Conservation (phyloP, 2,329 filamentous ascomycete species). For the Dactylellina leptospora region DNA sequence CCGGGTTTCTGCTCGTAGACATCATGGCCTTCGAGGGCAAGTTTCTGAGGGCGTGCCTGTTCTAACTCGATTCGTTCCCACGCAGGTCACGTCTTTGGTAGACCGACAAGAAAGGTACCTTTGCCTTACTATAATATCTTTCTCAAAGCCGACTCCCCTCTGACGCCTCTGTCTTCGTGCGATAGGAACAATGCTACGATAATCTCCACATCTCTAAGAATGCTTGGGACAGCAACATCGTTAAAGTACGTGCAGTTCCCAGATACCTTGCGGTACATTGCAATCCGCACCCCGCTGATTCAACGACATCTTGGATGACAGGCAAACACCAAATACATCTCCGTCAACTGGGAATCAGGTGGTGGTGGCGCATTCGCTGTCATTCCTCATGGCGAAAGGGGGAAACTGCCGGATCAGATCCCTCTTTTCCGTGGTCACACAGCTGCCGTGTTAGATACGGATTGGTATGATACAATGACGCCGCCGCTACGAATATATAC, state of each 20-base stretch:
- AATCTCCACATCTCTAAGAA: slow-evolving; percentile 97
- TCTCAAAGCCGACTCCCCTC: neutral
- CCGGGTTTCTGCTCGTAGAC: slow-evolving; percentile 54
- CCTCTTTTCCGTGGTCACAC: slow-evolving; percentile 97
- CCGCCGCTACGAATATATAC: slow-evolving; percentile 53
- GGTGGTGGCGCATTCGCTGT: slow-evolving; percentile 97
- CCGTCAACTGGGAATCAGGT: slow-evolving; percentile 97
- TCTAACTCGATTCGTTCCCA: slow-evolving; percentile 55
- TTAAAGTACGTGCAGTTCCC: slow-evolving; percentile 89
- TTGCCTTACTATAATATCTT: too few species aligned
- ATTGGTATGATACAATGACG: slow-evolving; percentile 69
- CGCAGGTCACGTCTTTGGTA: slow-evolving; percentile 95
- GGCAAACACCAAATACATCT: slow-evolving; percentile 94
- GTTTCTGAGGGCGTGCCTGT: slow-evolving; percentile 45
- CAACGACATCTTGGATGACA: slow-evolving; percentile 60
- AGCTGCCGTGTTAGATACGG: slow-evolving; percentile 92
- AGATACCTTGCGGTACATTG: too few species aligned
- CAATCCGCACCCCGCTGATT: slow-evolving; percentile 5
- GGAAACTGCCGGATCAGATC: slow-evolving; percentile 89
- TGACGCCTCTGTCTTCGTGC: slow-evolving; percentile 2
- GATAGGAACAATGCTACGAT: slow-evolving; percentile 92
- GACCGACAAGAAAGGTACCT: slow-evolving; percentile 82
- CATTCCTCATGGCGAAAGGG: slow-evolving; percentile 86
- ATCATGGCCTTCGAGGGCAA: slow-evolving; percentile 35
- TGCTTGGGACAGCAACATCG: slow-evolving; percentile 98